Base-by-base conservation (phyloP, 2,329 filamentous ascomycete genomes). In the Fusarium penzigii region DNA sequence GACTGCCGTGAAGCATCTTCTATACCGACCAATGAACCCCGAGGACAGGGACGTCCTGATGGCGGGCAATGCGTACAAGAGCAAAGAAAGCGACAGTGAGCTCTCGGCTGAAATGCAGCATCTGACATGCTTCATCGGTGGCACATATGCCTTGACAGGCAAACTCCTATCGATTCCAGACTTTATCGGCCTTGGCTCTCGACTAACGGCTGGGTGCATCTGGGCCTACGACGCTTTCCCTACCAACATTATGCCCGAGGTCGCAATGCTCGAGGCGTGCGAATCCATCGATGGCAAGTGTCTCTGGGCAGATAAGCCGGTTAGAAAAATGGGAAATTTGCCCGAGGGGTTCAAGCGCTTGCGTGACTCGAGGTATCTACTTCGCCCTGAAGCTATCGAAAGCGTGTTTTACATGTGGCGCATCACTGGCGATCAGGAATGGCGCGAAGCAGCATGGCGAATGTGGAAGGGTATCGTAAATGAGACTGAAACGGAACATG, bases 71-170 rank as follows among this genome's bases (percentile, higher is more conserved):
- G 69, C 65, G 42, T 59, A 70, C 38, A 64, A 66, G 32, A 63
- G 64, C 13, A 59, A 63, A n/a, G 54, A 63, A 16, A 56, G 52
- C 13, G 58, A 61, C 43, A 55, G 64, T 17, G 66, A 71, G 17
- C 67, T 73, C 14, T 58, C 60, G 9, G 56, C 65, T 17, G 68
- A 73, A 51, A 72, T 72, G 67, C 68, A 86, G 52, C 88, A 91
- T 65, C 74, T 90, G 2, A 79, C 81, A 3, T 92, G 88, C 69
- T 92, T 89, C 65, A 75, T 82, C 3, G 88, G 88, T 7, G 88
- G 87, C 10, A 85, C 88, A 75, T 85, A 89, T 42, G 87, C 77
- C 1, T 78, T 92, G 36, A 85, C 82, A 2, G 84, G 87, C 2
- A 82, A 79, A 53, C 73, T 90, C 25, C 82, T 89, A 51, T 67